Base-by-base conservation (phyloP, 345 rosid genomes). In the Combretum micranthum region DNA sequence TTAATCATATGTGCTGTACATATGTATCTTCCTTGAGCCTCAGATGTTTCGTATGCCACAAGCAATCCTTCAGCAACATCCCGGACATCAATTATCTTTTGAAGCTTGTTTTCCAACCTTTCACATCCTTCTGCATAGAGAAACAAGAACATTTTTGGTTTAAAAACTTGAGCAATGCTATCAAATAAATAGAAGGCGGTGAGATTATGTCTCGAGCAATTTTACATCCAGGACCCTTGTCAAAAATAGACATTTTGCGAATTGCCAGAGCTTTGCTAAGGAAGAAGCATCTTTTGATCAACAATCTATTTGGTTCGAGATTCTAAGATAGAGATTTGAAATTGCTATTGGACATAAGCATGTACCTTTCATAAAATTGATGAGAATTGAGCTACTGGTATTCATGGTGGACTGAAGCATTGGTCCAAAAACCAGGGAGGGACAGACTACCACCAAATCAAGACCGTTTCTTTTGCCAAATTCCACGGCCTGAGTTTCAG, bases 21-120 rank as follows among this genome's bases (percentile, higher is more conserved):
- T 21, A 86, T 72, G 58, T 86, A 83, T 70, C 94, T 75, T 44
- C 88, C 88, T 73, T 86, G 75, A 48, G 83, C 84, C 65, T 78
- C 82, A 32, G 75, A 66, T 59, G 75, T 81, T 75, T 77, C 87
- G 46, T 83, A 83, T 42, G 66, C 78, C 71, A 83, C 62, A 39
- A 83, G 80, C 52, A 86, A 64, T 43, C 86, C 86, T 63, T 65
- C 70, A 55, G 80, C 88, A 25, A 77, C 82, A 76, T 85, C 93
- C 26, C 80, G 85, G 55, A 80, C 88, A 53, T 85, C 93, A 18
- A 52, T 57, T 44, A 62, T 17, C 48, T 8, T 44, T 48, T 20
- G 16, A 43, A 53, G 58, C 58, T 13, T 23, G 51, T 62, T 25
- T 44, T 21, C 20, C n/a, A 20, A 11, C 12, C 43, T 22, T 42